phyloP scores from a whole-genome alignment of 2,329 filamentous ascomycete genomes.

The Colletotrichum orchidophilum region DNA sequence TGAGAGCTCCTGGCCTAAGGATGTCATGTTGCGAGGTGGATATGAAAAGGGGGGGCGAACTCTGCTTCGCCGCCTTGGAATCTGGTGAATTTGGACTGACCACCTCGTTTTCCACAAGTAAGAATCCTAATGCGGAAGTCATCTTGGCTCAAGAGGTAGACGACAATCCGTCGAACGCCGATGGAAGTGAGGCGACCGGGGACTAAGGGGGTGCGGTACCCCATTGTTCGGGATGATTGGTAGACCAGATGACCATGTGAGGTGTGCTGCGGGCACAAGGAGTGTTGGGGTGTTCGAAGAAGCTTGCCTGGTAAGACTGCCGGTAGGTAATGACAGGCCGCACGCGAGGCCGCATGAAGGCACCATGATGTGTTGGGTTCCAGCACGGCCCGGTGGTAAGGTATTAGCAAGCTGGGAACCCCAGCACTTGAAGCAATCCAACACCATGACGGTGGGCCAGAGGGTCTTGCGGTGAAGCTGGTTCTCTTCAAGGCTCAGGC shows the following conservation, averaged over 20 bases:
- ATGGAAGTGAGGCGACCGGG: neutral
- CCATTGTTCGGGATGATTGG: constrained; percentile 4
- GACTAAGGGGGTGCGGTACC: neutral
- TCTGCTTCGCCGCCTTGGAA: neutral
- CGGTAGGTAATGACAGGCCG: constrained; percentile 29
- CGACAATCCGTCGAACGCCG: neutral
- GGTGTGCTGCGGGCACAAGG: constrained; percentile 3
- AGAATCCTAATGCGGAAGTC: neutral
- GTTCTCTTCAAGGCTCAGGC: neutral
- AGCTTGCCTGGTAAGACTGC: constrained; percentile 29
- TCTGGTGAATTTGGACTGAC: neutral
- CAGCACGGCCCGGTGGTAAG: neutral
- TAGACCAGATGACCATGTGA: neutral
- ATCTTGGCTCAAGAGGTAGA: neutral
- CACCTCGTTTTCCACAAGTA: neutral
- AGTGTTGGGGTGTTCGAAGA: constrained; percentile 18
- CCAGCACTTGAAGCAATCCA: constrained; percentile 2
- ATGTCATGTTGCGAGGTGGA: neutral
- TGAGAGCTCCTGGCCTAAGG: neutral
- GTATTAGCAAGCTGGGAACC: neutral
- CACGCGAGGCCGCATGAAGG: constrained; percentile 25
- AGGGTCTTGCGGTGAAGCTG: constrained; percentile 2
- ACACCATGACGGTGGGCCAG: constrained; percentile 1
- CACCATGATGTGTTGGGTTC: constrained; percentile 18
- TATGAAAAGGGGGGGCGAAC: neutral